A percentile compares a stretch with the other conserved stretches of the same genome.
Conservation (phyloP, 371 early-diverging fungal species). For the Mucor piriformis region DNA sequence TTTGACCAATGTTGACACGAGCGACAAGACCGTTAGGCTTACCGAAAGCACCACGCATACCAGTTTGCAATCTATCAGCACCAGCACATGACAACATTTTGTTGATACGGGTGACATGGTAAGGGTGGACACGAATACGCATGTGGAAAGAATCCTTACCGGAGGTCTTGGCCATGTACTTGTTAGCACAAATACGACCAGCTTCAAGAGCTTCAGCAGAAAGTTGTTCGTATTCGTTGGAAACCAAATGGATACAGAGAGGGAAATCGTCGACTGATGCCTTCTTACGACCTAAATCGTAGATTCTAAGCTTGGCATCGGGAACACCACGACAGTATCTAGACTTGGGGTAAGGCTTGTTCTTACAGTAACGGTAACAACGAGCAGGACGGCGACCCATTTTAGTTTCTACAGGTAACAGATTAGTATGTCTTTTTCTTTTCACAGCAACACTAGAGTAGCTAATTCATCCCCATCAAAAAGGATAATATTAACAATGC, state of each 20-base stretch:
- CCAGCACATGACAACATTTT: conserved; percentile 99
- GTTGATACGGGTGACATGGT: conserved; percentile 99
- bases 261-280: conserved; percentile 99
- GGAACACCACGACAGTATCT: conserved; percentile 99
- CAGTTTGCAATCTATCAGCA: conserved; percentile 99
- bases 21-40: conserved; percentile 99
- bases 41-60: conserved; percentile 99
- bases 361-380: conserved; percentile 99
- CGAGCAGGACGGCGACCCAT: conserved; percentile 99
- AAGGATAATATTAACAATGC: too few relatives aligned
- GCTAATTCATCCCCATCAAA: too few relatives aligned
- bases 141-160: conserved; percentile 99
- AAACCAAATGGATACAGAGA: conserved; percentile 94
- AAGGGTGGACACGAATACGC: conserved; percentile 99
- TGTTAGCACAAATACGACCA: conserved; percentile 99
- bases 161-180: conserved; percentile 98
- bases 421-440: too few relatives aligned
- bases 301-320: conserved; percentile 98
- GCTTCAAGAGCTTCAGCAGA: conserved; percentile 99
- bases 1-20: conserved; percentile 99
- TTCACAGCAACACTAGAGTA: too few relatives aligned
- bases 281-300: conserved; percentile 99
- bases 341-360: conserved; percentile 99
- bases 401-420: conserved; percentile 14
- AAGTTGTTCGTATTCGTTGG: conserved; percentile 99